Evolutionary conservation across 1,284 basidiomycete species (phyloP), one percentile per base, ranked within the genome.

Genomic region (Vanrija humicola): DNA sequence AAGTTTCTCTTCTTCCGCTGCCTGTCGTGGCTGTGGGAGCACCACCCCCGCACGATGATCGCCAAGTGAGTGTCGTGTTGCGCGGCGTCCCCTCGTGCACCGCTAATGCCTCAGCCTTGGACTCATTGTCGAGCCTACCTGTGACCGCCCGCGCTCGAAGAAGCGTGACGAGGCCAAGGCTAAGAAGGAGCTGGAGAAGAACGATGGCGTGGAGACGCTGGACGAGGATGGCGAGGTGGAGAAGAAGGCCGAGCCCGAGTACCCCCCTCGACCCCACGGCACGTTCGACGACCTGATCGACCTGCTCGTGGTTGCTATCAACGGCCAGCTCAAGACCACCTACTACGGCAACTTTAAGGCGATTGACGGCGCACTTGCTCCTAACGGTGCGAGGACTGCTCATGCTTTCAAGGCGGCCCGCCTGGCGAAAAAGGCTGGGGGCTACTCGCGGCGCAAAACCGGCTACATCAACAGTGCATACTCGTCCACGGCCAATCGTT

Each of bases 181-280:
- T 1, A 42, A 54, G 47, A 10, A 38, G 25, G 52, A 52, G 43
- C 40, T 16, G 9, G 39, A 25, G 6, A 45, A 48, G 7, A 55
- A 54, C 40, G n/a, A 56, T 7, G 58, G 57, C 18, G 58, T 68
- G 7, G 29, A 55, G 29, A 47, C 34, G 1, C 57, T 67, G 9
- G 64, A 64, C 29, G 63, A 64, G 9, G 55, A 63, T 12, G 62
- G 61, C 10, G 55, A 64, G 44, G 26, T 54, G 3, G 57, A 55
- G 18, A 42, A 52, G 14, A 52, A 58, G 16, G 38, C 16, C 16
- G 48, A 47, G 15, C 46, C 50, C 0, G 62, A 64, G 50, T 69
- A 67, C 42, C 62, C 66, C 10, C 18, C 62, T 9, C 54, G 69
- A 7, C 69, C 69, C 3, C 69, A 70, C 40, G 69, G 69, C 6